Conservation (phyloP, 2,329 filamentous ascomycete genomes). For the Beauveria scarabaeidicola region DNA sequence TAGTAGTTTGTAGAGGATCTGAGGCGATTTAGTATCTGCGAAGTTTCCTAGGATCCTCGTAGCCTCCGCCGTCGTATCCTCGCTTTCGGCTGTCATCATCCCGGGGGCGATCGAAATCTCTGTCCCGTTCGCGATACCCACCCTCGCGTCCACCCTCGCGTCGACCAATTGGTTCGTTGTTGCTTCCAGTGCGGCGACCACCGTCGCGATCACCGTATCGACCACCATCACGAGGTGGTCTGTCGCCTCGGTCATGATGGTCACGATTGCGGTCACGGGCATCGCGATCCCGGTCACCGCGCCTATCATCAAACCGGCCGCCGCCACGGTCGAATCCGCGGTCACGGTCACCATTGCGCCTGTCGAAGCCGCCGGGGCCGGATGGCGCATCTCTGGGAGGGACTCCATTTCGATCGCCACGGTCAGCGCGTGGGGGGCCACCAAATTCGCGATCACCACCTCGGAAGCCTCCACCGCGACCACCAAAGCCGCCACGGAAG, state of each 20-base stretch:
- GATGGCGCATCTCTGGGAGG: conserved; percentile 52
- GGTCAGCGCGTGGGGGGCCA: conserved; percentile 20
- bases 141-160: conserved; percentile 40
- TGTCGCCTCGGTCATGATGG: conserved; percentile 14
- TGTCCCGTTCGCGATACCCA: conserved; percentile 40
- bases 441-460: conserved; percentile 32
- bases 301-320: conserved; percentile 34
- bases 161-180: conserved; percentile 73
- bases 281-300: conserved; percentile 37
- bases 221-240: conserved; percentile 32
- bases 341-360: conserved; percentile 39
- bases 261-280: conserved; percentile 23
- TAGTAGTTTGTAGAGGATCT: not conserved
- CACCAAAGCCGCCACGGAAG: conserved; percentile 34
- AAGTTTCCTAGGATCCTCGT: conserved; percentile 67
- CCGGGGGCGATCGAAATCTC: conserved; percentile 46
- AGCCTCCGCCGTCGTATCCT: conserved; percentile 67
- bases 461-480: conserved; percentile 39
- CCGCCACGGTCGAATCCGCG: conserved; percentile 33
- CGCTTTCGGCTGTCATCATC: conserved; percentile 57
- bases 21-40: conserved; percentile 47
- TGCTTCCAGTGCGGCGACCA: conserved; percentile 58
- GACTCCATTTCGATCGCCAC: conserved; percentile 38
- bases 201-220: conserved; percentile 35
- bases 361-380: conserved; percentile 44